A percentile compares a stretch with the other conserved stretches of the same genome.
Evolutionary conservation across 441 rosid genomes (phyloP).

Genomic region (Croton laevigatus): DNA sequence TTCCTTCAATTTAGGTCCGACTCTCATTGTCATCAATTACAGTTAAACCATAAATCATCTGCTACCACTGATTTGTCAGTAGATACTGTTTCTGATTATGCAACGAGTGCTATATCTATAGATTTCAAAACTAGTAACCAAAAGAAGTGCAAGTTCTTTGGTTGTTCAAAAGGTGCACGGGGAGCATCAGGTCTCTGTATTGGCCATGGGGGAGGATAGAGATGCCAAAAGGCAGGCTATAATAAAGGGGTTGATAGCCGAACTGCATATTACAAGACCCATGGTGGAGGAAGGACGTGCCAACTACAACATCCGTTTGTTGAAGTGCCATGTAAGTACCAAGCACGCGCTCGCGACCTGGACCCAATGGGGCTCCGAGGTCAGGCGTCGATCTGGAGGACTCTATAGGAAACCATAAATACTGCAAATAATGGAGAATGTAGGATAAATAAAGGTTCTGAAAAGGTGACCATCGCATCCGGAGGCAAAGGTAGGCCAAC

Average conservation of each 20-base stretch:
- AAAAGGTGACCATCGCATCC: too few species aligned
- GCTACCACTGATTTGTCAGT: constrained; percentile 50
- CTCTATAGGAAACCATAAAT: too few species aligned
- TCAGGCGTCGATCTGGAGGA: too few species aligned
- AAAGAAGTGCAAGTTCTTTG: constrained; percentile 70
- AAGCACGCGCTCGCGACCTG: too few species aligned
- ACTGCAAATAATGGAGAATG: too few species aligned
- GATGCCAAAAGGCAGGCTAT: constrained; percentile 85
- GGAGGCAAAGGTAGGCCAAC: too few species aligned
- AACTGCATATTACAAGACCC: constrained; percentile 87
- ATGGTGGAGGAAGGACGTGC: constrained; percentile 94
- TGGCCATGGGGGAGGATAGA: constrained; percentile 94
- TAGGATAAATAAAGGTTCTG: too few species aligned
- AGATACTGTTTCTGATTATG: constrained; percentile 53
- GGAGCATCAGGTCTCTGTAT: constrained; percentile 91
- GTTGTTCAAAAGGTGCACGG: constrained; percentile 85
- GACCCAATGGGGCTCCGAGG: too few species aligned
- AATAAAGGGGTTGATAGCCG: constrained; percentile 89
- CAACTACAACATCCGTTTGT: too few species aligned
- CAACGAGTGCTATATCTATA: constrained; percentile 48
- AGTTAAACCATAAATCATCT: constrained; percentile 49
- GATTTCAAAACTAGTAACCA: constrained; percentile 48
- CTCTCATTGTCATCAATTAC: constrained; percentile 35
- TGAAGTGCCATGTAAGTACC: too few species aligned
- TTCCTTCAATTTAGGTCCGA: constrained; percentile 37